A percentile compares a stretch with the other conserved stretches of the same genome.
phyloP scores from a whole-genome alignment of 164 flowering plant genomes.

The Kalanchoe fedtschenkoi region DNA sequence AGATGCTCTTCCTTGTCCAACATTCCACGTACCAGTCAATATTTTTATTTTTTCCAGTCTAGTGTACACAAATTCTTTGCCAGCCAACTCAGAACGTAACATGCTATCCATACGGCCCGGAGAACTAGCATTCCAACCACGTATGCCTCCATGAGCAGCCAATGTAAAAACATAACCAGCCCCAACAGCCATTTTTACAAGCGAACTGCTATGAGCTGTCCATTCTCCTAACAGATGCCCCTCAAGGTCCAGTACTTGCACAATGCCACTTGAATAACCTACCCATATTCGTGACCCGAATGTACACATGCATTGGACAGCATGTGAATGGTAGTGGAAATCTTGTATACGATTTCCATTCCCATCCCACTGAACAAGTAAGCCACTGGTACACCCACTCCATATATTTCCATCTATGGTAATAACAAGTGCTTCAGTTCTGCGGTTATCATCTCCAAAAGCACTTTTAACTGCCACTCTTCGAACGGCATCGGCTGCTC shows the following conservation, averaged over 20 bases:
- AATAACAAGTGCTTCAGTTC: conserved; percentile 57
- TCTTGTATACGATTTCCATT: conserved; percentile 79
- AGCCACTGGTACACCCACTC: conserved; percentile 82
- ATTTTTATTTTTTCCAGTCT: conserved; percentile 57
- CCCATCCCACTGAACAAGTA: conserved; percentile 86
- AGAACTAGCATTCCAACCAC: conserved; percentile 82
- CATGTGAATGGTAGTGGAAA: conserved; percentile 47
- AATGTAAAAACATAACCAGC: conserved; percentile 60
- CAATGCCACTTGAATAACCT: conserved; percentile 68
- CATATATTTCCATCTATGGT: conserved; percentile 74
- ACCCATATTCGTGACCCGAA: conserved; percentile 70
- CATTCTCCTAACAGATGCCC: conserved; percentile 74
- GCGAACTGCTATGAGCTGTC: conserved; percentile 75
- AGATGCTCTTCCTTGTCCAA: conserved; percentile 83
- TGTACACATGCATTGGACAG: conserved; percentile 71
- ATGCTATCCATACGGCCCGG: conserved; percentile 73
- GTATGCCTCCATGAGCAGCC: conserved; percentile 93
- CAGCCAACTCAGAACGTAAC: conserved; percentile 55
- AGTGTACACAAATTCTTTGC: conserved; percentile 55
- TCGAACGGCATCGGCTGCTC: conserved; percentile 98
- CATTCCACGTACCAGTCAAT: conserved; percentile 88
- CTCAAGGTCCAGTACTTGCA: conserved; percentile 73
- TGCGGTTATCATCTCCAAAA: conserved; percentile 61
- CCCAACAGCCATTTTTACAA: conserved; percentile 63
- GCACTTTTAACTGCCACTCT: conserved; percentile 70